Percentiles rank a stretch among this genome's conserved stretches.
phyloP scores from a whole-genome alignment of 2,329 filamentous ascomycete genomes.

The Ophidiomyces ophidiicola region DNA sequence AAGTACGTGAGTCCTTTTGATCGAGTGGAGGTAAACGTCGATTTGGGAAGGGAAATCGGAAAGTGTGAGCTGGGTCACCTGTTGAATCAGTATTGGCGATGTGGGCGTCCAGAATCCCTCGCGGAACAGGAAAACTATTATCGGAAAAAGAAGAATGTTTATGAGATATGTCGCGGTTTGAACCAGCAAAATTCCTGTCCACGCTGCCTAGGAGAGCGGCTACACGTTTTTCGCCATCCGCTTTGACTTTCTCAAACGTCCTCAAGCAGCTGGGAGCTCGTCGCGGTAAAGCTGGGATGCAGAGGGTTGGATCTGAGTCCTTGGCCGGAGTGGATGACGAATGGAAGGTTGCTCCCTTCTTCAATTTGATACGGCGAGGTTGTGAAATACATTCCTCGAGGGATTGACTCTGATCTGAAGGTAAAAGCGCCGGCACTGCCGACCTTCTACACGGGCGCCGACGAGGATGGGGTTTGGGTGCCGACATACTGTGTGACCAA shows the following conservation, averaged over 20 bases:
- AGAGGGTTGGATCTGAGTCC: slow-evolving; percentile 33
- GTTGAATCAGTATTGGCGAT: slow-evolving; percentile 34
- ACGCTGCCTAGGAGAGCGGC: slow-evolving; percentile 54
- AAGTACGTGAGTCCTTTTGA: slow-evolving; percentile 25
- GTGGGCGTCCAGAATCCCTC: slow-evolving; percentile 47
- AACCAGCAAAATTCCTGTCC: slow-evolving; percentile 47
- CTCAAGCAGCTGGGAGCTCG: slow-evolving; percentile 50
- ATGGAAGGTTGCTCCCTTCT: slow-evolving; percentile 57
- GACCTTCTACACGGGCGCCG: slow-evolving; percentile 27
- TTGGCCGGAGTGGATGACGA: slow-evolving; percentile 30
- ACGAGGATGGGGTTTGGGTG: slow-evolving; percentile 24
- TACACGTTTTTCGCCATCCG: slow-evolving; percentile 56
- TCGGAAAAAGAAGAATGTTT: slow-evolving; percentile 38
- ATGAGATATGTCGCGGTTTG: slow-evolving; percentile 27
- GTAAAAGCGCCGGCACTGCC: slow-evolving; percentile 21
- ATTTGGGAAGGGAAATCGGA: slow-evolving; percentile 34
- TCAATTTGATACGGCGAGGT: slow-evolving; percentile 44
- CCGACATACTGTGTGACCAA: slow-evolving; percentile 23
- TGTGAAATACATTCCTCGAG: slow-evolving; percentile 19
- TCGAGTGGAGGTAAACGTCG: slow-evolving; percentile 50
- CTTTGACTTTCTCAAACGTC: slow-evolving; percentile 56
- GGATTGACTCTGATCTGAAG: slow-evolving; percentile 14
- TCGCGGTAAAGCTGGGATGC: slow-evolving; percentile 42
- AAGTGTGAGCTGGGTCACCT: slow-evolving; percentile 17
- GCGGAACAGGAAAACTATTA: slow-evolving; percentile 49